Conservation (phyloP, 2,329 filamentous ascomycete species). For the Fusarium virguliforme region DNA sequence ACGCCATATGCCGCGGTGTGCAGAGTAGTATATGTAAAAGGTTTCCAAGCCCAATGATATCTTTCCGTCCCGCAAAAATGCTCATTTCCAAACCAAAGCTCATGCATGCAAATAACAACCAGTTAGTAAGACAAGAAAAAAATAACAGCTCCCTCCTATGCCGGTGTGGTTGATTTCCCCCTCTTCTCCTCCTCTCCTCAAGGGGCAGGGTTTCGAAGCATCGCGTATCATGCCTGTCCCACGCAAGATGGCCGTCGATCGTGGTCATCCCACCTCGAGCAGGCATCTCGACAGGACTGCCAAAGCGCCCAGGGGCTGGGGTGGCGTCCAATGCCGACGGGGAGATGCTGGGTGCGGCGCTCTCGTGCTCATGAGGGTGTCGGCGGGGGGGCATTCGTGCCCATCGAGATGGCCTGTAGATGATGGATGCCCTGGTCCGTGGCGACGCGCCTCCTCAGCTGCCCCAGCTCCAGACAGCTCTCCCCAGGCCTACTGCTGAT, state of each 20-base stretch:
- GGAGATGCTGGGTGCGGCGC: constrained; percentile 20
- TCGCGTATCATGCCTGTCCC: constrained; percentile 20
- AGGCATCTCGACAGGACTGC: constrained; percentile 23
- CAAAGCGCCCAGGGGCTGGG: constrained; percentile 29
- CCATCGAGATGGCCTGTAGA: constrained; percentile 18
- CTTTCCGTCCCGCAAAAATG: constrained; percentile 41
- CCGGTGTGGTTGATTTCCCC: constrained; percentile 31
- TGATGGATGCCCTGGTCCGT: constrained; percentile 20
- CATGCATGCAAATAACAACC: constrained; percentile 42
- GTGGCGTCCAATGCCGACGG: constrained; percentile 44
- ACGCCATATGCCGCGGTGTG: constrained; percentile 41
- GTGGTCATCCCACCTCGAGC: constrained; percentile 38
- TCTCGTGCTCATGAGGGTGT: constrained; percentile 25
- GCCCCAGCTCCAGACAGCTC: constrained; percentile 18
- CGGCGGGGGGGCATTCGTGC: constrained; percentile 13
- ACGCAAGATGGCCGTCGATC: constrained; percentile 13
- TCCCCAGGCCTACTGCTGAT: constrained; percentile 15
- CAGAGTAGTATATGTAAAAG: constrained; percentile 22
- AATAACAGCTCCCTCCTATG: constrained; percentile 21
- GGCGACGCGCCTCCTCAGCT: constrained; percentile 25
- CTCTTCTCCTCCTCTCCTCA: constrained; percentile 16
- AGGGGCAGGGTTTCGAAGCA: constrained; percentile 9
- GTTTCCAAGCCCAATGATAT: constrained; percentile 41
- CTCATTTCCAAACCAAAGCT: constrained; percentile 31
- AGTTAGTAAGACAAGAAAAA: constrained; percentile 21